A percentile compares a stretch with the other conserved stretches of the same genome.
phyloP scores from a whole-genome alignment of 805 yeast species.

The Lachancea kluyveri region DNA sequence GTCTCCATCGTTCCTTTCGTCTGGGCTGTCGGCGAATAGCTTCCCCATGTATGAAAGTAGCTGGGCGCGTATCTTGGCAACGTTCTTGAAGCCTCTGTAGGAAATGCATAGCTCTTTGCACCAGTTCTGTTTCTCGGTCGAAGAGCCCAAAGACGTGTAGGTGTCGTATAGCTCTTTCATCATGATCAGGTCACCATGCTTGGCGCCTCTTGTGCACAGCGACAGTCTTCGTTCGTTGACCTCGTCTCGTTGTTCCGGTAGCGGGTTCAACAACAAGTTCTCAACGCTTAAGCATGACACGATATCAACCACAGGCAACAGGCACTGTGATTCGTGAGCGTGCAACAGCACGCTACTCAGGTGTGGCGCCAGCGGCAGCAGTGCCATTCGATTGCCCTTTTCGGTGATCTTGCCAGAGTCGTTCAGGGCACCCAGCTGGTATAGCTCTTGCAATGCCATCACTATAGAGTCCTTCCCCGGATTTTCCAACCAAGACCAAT shows the following conservation, averaged over 20 bases:
- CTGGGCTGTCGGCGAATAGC: too few species aligned
- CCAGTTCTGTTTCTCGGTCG: slow-evolving; percentile 67
- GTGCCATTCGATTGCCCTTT: slow-evolving; percentile 80
- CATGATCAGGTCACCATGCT: slow-evolving; percentile 78
- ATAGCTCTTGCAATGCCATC: slow-evolving; percentile 72
- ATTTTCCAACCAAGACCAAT: slow-evolving; percentile 90
- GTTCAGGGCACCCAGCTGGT: slow-evolving; percentile 72
- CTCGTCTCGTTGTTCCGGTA: slow-evolving; percentile 76
- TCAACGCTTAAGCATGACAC: slow-evolving; percentile 92
- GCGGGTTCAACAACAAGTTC: slow-evolving; percentile 74
- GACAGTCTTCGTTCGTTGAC: slow-evolving; percentile 69
- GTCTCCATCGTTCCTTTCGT: slow-evolving; percentile 17
- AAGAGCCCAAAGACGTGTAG: slow-evolving; percentile 39
- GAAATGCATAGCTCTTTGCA: slow-evolving; percentile 74
- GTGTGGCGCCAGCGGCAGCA: slow-evolving; percentile 89
- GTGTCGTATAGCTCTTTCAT: slow-evolving; percentile 70
- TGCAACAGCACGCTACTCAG: slow-evolving; percentile 76
- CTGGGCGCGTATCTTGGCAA: slow-evolving; percentile 67
- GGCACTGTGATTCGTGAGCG: slow-evolving; percentile 51
- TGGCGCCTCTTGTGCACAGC: slow-evolving; percentile 62
- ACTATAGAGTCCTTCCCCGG: slow-evolving; percentile 77
- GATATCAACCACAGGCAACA: slow-evolving; percentile 73
- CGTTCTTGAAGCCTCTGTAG: slow-evolving; percentile 75
- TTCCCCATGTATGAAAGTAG: slow-evolving; percentile 57
- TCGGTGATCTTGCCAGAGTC: slow-evolving; percentile 70